Percentiles rank a stretch among this genome's conserved stretches.
These are phyloP conservation scores for Blastobotrys buckinghamii DNA, from an alignment of 1,139 yeast genomes.

Conservation along the genomic window DNA sequence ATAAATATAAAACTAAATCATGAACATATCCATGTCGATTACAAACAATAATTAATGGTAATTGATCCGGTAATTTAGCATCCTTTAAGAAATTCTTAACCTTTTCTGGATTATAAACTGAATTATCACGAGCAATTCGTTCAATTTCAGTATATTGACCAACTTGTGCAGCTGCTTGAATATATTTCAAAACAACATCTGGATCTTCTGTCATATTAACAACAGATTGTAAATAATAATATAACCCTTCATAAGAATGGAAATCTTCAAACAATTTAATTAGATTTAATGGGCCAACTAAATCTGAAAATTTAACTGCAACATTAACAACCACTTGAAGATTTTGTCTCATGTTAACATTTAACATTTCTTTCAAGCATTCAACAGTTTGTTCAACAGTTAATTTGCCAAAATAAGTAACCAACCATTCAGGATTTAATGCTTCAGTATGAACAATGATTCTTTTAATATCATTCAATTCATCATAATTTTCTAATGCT, in stretches of 20 bases:
- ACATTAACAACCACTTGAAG: constrained; percentile 93
- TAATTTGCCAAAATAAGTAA: constrained; percentile 84
- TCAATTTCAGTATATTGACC: constrained; percentile 93
- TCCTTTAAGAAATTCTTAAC: constrained; percentile 96
- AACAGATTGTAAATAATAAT: constrained; percentile 86
- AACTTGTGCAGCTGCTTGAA: constrained; percentile 86
- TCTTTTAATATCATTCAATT: constrained; percentile 90
- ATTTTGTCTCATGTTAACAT: constrained; percentile 76
- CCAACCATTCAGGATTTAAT: constrained; percentile 91
- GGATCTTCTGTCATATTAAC: constrained; percentile 92
- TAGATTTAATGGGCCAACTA: constrained; percentile 79
- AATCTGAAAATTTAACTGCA: constrained; percentile 92
- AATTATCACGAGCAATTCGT: constrained; percentile 90
- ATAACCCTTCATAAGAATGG: constrained; percentile 88
- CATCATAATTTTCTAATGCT: constrained; percentile 93
- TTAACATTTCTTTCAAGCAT: constrained; percentile 80
- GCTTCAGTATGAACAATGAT: constrained; percentile 84
- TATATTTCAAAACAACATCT: constrained; percentile 92
- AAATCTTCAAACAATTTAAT: constrained; percentile 90
- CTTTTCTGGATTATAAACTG: constrained; percentile 92
- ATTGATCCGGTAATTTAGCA: constrained; percentile 87
- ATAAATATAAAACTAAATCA: constrained; percentile 85
- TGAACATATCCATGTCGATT: constrained; percentile 90
- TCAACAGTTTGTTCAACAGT: constrained; percentile 91
- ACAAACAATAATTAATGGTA: constrained; percentile 94